A percentile compares a stretch with the other conserved stretches of the same genome.
These are phyloP conservation scores for Fennellomyces sp. DNA, from an alignment of 371 early-diverging fungal genomes.

Conservation along the genomic window DNA sequence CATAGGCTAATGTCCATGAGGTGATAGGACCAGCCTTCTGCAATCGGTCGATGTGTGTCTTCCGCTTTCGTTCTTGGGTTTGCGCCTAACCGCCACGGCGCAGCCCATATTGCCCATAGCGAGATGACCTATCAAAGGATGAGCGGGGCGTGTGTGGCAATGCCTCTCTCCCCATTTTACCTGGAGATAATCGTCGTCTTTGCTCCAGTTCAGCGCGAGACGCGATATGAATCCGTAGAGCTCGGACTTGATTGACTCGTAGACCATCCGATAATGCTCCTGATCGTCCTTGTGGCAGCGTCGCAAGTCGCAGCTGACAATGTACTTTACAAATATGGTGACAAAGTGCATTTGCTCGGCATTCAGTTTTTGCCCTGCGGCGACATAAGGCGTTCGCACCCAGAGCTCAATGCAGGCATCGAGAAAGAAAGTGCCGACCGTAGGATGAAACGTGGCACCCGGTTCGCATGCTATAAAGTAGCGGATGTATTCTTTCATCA, in stretches of 20 bases:
- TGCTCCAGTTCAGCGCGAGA: slow-evolving; percentile 32
- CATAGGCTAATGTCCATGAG: slow-evolving; percentile 34
- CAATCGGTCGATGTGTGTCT: slow-evolving; percentile 6
- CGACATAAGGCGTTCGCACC: slow-evolving; percentile 35
- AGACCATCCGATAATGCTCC: slow-evolving; percentile 8
- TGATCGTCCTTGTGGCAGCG: neutral
- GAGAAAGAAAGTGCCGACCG: slow-evolving; percentile 25
- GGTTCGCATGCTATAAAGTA: slow-evolving; percentile 17
- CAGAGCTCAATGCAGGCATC: slow-evolving; percentile 37
- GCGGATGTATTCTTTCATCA: slow-evolving; percentile 25
- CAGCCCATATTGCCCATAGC: slow-evolving; percentile 39
- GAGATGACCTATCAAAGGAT: slow-evolving; percentile 15
- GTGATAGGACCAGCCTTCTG: slow-evolving; percentile 24
- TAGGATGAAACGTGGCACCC: neutral
- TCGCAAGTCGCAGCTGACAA: slow-evolving; percentile 29
- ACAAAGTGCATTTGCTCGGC: slow-evolving; percentile 24
- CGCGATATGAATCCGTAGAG: slow-evolving; percentile 36
- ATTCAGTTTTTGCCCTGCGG: slow-evolving; percentile 16
- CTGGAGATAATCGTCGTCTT: slow-evolving; percentile 27
- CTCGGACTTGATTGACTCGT: slow-evolving; percentile 23
- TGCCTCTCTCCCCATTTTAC: slow-evolving; percentile 1
- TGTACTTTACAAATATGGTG: slow-evolving; percentile 24
- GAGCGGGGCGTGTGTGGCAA: neutral
- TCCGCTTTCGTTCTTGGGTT: neutral
- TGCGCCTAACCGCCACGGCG: slow-evolving; percentile 31